Evolutionary conservation across 495 filamentous ascomycete species (phyloP).

Genomic region (Daldinia loculata): DNA sequence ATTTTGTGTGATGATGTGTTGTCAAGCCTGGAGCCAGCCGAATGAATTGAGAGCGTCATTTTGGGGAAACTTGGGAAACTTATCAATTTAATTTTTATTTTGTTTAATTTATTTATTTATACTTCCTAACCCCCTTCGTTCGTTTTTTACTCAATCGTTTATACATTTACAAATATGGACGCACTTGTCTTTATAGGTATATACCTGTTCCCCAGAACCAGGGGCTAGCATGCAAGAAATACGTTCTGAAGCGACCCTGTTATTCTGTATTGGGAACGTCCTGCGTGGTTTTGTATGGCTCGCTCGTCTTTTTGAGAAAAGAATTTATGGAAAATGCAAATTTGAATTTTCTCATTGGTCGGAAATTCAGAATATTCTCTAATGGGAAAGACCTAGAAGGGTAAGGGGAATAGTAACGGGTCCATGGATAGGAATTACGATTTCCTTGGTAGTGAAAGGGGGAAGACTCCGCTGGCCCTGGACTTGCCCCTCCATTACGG

Average conservation of each 20-base stretch:
- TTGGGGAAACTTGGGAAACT: slow-evolving; percentile 13
- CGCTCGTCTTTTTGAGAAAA: slow-evolving; percentile 17
- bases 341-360: slow-evolving; percentile 45
- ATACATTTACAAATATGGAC: slow-evolving; percentile 4
- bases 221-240: slow-evolving; percentile 39
- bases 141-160: background rate
- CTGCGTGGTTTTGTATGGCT: slow-evolving; percentile 13
- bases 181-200: slow-evolving; percentile 26
- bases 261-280: slow-evolving; percentile 32
- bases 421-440: slow-evolving; percentile 24
- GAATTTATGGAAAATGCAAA: slow-evolving; percentile 30
- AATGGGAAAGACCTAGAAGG: slow-evolving; percentile 26
- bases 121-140: slow-evolving; percentile 6
- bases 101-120: background rate
- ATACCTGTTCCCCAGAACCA: slow-evolving; percentile 5
- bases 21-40: slow-evolving; percentile 43
- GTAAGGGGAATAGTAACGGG: slow-evolving; percentile 29
- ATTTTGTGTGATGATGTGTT: slow-evolving; percentile 56
- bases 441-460: slow-evolving; percentile 30
- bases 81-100: slow-evolving; percentile 14
- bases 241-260: slow-evolving; percentile 30
- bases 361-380: slow-evolving; percentile 33
- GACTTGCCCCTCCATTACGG: slow-evolving; percentile 27
- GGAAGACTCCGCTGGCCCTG: slow-evolving; percentile 20
- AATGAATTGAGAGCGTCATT: slow-evolving; percentile 31